Conservation (phyloP, 805 yeast genomes). For the Lipomyces sp. region DNA sequence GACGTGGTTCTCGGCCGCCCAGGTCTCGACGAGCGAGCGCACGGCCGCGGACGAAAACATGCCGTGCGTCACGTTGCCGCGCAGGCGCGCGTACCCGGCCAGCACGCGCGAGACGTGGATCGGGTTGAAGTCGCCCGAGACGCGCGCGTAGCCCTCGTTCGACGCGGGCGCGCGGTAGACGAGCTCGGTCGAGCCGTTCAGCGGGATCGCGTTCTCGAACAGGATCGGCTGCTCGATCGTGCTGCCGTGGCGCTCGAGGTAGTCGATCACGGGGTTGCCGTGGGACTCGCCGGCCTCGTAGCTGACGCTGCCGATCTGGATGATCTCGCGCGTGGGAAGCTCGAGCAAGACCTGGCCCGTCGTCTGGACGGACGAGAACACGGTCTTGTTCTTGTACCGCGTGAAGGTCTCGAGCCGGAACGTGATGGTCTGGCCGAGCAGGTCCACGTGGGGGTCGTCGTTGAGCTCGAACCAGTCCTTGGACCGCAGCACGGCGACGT, state of each 20-base stretch:
- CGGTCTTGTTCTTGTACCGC: conserved; percentile 69
- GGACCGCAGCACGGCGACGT: conserved; percentile 86
- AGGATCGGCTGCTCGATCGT: conserved; percentile 90
- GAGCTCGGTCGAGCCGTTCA: conserved; percentile 51
- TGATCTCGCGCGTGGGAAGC: conserved; percentile 84
- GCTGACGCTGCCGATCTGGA: conserved; percentile 76
- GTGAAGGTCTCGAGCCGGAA: conserved; percentile 86
- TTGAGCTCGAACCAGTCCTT: conserved; percentile 97
- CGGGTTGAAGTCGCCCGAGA: conserved; percentile 97
- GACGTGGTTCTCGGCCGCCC: conserved; percentile 97
- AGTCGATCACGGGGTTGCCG: conserved; percentile 97
- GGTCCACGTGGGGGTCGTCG: conserved; percentile 55
- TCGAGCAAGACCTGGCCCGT: conserved; percentile 82
- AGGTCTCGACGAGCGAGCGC: conserved; percentile 91
- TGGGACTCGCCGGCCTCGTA: conserved; percentile 89
- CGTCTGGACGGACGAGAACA: conserved; percentile 77
- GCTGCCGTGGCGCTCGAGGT: conserved; percentile 84
- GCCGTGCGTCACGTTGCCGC: conserved; percentile 98
- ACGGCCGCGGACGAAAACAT: conserved; percentile 97
- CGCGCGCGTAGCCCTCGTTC: conserved; percentile 94
- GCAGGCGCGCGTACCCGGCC: conserved; percentile 86
- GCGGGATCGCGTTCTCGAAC: conserved; percentile 87
- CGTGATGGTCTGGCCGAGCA: conserved; percentile 74
- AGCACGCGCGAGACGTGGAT: conserved; percentile 95
- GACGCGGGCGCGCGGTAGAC: conserved; percentile 75